A percentile compares a stretch with the other conserved stretches of the same genome.
phyloP scores from a whole-genome alignment of 345 rosid genomes.

The Euphorbia peplus region DNA sequence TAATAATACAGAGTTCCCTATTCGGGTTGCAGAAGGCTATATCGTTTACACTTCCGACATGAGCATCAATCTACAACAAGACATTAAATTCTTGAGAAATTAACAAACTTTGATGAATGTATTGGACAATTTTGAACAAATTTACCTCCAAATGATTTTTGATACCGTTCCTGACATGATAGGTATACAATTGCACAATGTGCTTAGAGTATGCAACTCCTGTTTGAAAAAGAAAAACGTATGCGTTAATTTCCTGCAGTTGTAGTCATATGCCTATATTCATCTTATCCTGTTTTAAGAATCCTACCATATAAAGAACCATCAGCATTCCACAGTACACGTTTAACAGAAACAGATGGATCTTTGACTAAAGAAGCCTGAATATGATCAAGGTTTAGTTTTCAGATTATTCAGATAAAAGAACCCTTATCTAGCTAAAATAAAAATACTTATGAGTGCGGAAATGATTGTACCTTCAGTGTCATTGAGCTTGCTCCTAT shows the following conservation, averaged over 20 bases:
- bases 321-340: slow-evolving; percentile 39
- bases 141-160: slow-evolving; percentile 39
- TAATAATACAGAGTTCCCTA: slow-evolving; percentile 49
- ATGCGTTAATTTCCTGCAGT: background rate
- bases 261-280: background rate
- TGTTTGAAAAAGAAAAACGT: slow-evolving; percentile 16
- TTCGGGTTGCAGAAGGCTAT: slow-evolving; percentile 56
- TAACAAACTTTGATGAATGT: background rate
- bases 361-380: slow-evolving; percentile 39
- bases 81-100: slow-evolving; percentile 1
- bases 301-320: slow-evolving; percentile 43
- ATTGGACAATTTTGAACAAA: background rate
- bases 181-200: slow-evolving; percentile 38
- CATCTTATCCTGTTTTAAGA: background rate
- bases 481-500: slow-evolving; percentile 31
- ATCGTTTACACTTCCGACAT: slow-evolving; percentile 72
- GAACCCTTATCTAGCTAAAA: background rate
- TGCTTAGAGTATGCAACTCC: slow-evolving; percentile 49
- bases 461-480: slow-evolving; percentile 28
- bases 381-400: slow-evolving; percentile 10
- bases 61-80: slow-evolving; percentile 63
- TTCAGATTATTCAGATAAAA: background rate
- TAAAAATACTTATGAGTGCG: background rate
- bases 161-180: slow-evolving; percentile 23
- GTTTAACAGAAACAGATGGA: slow-evolving; percentile 37